Base-by-base conservation (phyloP, 2,329 filamentous ascomycete species). In the Nothopassalora personata region DNA sequence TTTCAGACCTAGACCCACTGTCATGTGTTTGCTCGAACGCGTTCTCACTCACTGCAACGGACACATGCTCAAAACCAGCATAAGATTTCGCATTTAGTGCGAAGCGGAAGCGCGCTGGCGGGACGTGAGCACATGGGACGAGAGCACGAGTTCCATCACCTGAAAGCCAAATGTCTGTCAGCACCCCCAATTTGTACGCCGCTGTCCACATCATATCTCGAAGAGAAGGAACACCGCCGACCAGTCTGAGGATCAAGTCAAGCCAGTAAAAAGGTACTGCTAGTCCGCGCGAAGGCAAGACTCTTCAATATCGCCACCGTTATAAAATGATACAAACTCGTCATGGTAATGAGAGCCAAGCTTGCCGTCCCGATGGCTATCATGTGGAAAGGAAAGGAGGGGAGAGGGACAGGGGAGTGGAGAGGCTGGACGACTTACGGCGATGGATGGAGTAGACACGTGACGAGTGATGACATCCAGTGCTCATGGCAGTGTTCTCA, bases 311-410 rank as follows among this genome's bases (percentile, higher is more conserved):
- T 70, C 60, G 67, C 66, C 67, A 60, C 66, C 60, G 60, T 62
- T 49, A 34, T 43, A 31, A 50, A 66, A 67, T 67, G 67, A 70
- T 70, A 70, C 67, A 58, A 68, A 64, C 66, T 60, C 45, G 67
- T 64, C 68, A 70, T 66, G 59, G 65, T 34, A 55, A 59, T 43
- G 62, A 59, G 62, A 64, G 66, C 59, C 65, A 45, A 65, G 64
- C 65, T 68, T 66, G 68, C 68, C 67, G 67, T 70, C 67, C 68
- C 69, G 63, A 60, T 62, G 54, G 64, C 43, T 54, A 61, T 54
- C 64, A 36, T 28, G n/a, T 54, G 53, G 28, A 28, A 30, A 46
- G 30, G 51, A 19, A 48, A 48, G 33, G 39, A 43, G 18, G 13
- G 9, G 53, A 13, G 43, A n/a, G n/a, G n/a, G n/a, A n/a, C n/a